These are phyloP conservation scores for Talaromyces wortmannii DNA, from an alignment of 495 filamentous ascomycete species.

Conservation along the genomic window DNA sequence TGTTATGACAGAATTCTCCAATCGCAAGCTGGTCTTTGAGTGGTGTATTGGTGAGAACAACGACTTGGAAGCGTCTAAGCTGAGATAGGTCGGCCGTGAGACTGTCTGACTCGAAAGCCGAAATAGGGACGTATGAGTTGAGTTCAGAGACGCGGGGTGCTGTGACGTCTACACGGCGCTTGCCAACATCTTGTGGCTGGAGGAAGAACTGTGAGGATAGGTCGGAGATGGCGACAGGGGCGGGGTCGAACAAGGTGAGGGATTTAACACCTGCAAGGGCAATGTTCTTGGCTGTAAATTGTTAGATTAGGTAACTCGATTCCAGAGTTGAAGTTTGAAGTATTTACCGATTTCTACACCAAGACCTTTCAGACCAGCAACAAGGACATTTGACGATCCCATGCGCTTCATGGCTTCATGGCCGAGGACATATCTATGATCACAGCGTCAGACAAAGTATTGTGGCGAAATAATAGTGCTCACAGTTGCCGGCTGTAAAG, in stretches of 20 bases:
- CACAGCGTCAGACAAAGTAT: slow-evolving; percentile 5
- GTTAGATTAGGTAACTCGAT: background rate
- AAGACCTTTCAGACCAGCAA: slow-evolving; percentile 86
- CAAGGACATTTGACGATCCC: slow-evolving; percentile 89
- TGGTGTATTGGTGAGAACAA: slow-evolving; percentile 82
- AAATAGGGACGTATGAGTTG: slow-evolving; percentile 91
- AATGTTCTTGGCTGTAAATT: slow-evolving; percentile 79
- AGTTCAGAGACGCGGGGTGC: slow-evolving; percentile 87
- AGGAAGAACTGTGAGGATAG: slow-evolving; percentile 98
- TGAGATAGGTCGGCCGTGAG: slow-evolving; percentile 64
- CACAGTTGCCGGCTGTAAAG: slow-evolving; percentile 95
- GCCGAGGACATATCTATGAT: slow-evolving; percentile 74
- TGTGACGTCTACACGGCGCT: slow-evolving; percentile 79
- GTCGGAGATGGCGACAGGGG: slow-evolving; percentile 73
- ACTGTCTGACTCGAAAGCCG: slow-evolving; percentile 58
- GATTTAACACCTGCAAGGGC: slow-evolving; percentile 92
- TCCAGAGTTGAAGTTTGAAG: background rate
- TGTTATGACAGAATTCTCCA: slow-evolving; percentile 86
- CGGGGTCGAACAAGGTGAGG: slow-evolving; percentile 79
- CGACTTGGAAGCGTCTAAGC: slow-evolving; percentile 81
- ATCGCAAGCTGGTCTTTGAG: slow-evolving; percentile 73
- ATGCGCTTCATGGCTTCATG: slow-evolving; percentile 99
- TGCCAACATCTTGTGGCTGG: slow-evolving; percentile 79
- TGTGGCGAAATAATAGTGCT: slow-evolving; percentile 12
- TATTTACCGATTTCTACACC: slow-evolving; percentile 84